phyloP scores from a whole-genome alignment of 768 basidiomycete genomes.

The Ramaria rubella region DNA sequence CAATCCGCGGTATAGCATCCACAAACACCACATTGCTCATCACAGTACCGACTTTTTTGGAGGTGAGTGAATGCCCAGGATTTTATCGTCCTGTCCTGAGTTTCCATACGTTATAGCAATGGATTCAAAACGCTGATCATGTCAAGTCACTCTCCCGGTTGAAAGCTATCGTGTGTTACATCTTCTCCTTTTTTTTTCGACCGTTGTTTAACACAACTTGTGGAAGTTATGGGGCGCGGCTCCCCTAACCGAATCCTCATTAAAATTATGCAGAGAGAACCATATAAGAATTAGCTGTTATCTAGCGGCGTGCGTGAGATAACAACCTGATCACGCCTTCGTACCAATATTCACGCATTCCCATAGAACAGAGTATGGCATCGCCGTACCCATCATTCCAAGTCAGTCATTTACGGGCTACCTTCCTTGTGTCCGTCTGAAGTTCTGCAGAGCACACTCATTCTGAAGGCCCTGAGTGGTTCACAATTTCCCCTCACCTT shows the following conservation, averaged over 20 bases:
- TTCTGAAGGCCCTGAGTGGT: conserved; percentile 29
- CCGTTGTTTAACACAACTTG: too few species aligned
- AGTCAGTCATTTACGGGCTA: too few species aligned
- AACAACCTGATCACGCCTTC: too few species aligned
- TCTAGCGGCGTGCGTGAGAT: too few species aligned
- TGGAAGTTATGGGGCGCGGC: too few species aligned
- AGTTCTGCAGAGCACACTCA: background rate
- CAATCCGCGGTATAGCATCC: conserved; percentile 21
- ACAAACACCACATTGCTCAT: conserved; percentile 20
- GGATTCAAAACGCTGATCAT: conserved; percentile 17
- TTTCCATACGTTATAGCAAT: conserved; percentile 14
- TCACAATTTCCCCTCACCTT: conserved; percentile 15
- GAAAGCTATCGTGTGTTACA: conserved; percentile 18
- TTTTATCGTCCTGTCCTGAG: background rate
- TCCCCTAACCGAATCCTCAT: too few species aligned
- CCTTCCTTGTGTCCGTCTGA: conserved; percentile 27
- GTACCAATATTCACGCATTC: background rate
- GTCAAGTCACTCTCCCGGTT: conserved; percentile 18
- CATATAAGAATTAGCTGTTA: too few species aligned
- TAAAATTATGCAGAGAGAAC: too few species aligned
- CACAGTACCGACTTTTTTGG: conserved; percentile 28
- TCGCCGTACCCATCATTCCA: too few species aligned
- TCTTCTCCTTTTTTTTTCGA: too few species aligned
- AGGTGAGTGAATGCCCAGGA: conserved; percentile 17
- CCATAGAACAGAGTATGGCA: background rate